Percentiles rank a stretch among this genome's conserved stretches.
Conservation (phyloP, 1,139 yeast genomes). For the Scheffersomyces cryptocercus region DNA sequence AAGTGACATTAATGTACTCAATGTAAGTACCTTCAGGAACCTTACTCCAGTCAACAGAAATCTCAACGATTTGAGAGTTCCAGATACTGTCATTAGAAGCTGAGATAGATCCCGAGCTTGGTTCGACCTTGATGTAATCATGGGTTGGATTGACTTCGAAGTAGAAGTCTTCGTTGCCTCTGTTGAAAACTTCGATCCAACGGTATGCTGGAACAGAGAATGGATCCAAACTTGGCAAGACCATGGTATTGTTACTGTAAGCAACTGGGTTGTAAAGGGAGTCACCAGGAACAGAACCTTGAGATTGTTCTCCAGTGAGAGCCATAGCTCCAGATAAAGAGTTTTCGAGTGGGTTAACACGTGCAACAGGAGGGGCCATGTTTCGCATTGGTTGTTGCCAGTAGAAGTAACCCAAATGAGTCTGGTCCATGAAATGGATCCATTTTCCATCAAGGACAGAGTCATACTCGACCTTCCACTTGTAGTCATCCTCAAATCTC, state of each 20-base stretch:
- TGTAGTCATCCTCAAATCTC: background rate
- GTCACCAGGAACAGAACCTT: slow-evolving; percentile 18
- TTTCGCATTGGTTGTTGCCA: slow-evolving; percentile 20
- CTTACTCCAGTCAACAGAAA: background rate
- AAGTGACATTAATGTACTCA: background rate
- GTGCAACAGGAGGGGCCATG: slow-evolving; percentile 13
- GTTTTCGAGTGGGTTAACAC: slow-evolving; percentile 7
- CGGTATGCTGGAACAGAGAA: slow-evolving; percentile 9
- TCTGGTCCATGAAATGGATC: background rate
- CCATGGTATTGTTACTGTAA: slow-evolving; percentile 16
- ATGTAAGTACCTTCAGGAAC: background rate
- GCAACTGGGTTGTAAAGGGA: slow-evolving; percentile 12
- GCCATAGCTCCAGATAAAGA: slow-evolving; percentile 13
- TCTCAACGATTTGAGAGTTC: background rate
- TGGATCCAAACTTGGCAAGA: slow-evolving; percentile 15
- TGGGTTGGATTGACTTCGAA: slow-evolving; percentile 3
- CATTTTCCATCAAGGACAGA: background rate
- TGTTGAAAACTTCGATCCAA: slow-evolving; percentile 15
- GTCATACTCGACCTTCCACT: background rate
- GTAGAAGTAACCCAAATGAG: slow-evolving; percentile 15
- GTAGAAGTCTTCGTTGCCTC: slow-evolving; percentile 15
- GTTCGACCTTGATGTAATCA: background rate
- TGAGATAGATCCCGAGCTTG: background rate
- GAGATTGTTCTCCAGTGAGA: slow-evolving; percentile 14
- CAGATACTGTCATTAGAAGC: slow-evolving; percentile 1